These are phyloP conservation scores for Stipa capillata DNA, from an alignment of 176 grass and related monocot genomes.

Conservation along the genomic window DNA sequence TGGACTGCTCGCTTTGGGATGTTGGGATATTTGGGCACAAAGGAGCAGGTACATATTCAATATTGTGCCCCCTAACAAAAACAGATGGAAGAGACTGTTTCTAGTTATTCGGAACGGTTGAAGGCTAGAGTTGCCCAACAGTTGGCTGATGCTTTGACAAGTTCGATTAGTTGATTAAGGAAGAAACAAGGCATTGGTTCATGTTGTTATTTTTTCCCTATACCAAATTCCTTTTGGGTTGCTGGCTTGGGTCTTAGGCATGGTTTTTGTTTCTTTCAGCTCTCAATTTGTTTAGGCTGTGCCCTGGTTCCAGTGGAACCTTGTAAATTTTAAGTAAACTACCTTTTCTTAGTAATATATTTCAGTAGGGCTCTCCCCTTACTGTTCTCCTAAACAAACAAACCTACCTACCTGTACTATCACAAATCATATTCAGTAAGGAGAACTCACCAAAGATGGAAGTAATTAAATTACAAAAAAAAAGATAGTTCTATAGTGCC, in stretches of 20 bases:
- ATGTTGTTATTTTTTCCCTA: not conserved
- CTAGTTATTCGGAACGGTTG: no score
- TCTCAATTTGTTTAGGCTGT: not conserved
- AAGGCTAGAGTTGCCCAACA: not conserved
- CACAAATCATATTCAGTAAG: not conserved
- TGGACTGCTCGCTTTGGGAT: not conserved
- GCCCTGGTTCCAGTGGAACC: not conserved
- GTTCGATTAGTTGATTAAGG: not conserved
- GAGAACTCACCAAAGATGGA: not conserved
- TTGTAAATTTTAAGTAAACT: not conserved
- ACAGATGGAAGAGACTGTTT: no score
- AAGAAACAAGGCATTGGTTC: not conserved
- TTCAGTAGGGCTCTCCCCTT: no score
- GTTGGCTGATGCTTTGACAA: not conserved
- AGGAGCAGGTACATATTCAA: no score
- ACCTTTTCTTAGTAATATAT: not conserved
- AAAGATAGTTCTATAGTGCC: no score
- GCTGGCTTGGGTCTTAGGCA: not conserved
- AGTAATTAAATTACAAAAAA: not conserved
- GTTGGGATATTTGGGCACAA: not conserved
- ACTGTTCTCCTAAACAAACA: no score
- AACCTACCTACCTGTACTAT: not conserved
- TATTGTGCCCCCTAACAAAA: no score
- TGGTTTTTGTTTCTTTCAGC: not conserved
- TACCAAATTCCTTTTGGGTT: not conserved